Conservation (phyloP, 169 alveolate genomes). For the Amoebophrya sp. region DNA sequence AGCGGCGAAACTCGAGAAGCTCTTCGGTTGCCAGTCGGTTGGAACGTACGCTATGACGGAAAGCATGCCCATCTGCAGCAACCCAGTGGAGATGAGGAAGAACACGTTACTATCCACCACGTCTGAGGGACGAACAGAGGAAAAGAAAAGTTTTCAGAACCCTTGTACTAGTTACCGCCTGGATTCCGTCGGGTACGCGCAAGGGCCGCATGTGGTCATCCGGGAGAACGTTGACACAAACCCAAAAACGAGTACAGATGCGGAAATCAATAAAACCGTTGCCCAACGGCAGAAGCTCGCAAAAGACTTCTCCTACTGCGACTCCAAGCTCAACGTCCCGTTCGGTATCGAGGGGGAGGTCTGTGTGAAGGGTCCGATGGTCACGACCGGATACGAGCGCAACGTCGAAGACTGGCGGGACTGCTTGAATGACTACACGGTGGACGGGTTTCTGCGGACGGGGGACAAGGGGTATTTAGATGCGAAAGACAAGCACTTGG, state of each 20-base stretch:
- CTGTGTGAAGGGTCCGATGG: not conserved
- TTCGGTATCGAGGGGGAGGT: not conserved
- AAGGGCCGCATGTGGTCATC: not conserved
- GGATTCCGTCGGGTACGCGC: not conserved
- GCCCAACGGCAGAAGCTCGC: too few species aligned
- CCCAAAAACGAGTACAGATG: too few species aligned
- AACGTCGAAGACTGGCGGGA: not conserved
- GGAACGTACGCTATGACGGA: not conserved
- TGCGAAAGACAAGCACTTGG: not conserved
- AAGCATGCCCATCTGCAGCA: not conserved
- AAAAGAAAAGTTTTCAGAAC: too few species aligned
- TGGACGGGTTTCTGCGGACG: not conserved
- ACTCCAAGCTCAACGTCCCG: too few species aligned
- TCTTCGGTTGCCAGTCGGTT: not conserved
- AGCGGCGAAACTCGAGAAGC: not conserved
- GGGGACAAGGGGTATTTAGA: not conserved
- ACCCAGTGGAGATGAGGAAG: too few species aligned
- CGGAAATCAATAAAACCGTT: too few species aligned
- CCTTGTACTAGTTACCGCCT: not conserved
- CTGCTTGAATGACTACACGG: not conserved
- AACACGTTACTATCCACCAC: too few species aligned
- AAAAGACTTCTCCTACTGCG: too few species aligned
- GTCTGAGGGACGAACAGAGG: too few species aligned
- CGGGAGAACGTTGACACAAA: not conserved
- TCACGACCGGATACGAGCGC: not conserved